These are phyloP conservation scores for Ambrosiella xylebori DNA, from an alignment of 2,329 filamentous ascomycete species.

Conservation along the genomic window DNA sequence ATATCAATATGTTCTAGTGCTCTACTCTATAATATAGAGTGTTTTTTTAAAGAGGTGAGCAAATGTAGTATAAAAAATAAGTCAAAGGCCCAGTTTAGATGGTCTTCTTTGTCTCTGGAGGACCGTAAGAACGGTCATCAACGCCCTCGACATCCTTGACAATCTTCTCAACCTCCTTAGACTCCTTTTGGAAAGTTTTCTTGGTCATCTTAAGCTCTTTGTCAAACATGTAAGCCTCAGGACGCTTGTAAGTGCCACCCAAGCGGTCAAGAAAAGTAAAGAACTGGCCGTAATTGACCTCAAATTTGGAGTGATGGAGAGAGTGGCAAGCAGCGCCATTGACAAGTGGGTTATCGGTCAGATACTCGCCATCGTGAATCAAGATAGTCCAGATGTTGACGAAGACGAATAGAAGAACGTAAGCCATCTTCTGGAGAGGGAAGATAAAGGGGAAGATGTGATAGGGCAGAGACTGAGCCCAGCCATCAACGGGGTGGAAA, in stretches of 20 bases:
- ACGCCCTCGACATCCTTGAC: conserved; percentile 50
- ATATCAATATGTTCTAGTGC: neutral
- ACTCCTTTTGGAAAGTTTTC: conserved; percentile 63
- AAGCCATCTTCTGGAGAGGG: conserved; percentile 80
- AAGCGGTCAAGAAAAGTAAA: conserved; percentile 83
- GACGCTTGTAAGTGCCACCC: conserved; percentile 71
- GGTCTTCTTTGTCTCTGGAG: conserved; percentile 28
- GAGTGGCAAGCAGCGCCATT: conserved; percentile 87
- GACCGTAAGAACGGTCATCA: conserved; percentile 34
- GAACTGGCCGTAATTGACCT: conserved; percentile 78
- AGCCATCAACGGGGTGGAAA: conserved; percentile 90
- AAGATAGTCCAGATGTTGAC: conserved; percentile 96
- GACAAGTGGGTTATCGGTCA: conserved; percentile 75
- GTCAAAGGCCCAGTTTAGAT: conserved; percentile 18
- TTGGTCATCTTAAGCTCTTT: conserved; percentile 73
- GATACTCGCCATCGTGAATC: conserved; percentile 91
- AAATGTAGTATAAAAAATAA: neutral
- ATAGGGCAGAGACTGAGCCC: conserved; percentile 74
- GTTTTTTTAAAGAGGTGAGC: neutral
- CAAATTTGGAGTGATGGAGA: conserved; percentile 46
- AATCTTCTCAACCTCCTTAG: conserved; percentile 56
- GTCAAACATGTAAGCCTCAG: conserved; percentile 70
- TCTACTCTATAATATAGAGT: neutral
- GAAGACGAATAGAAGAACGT: conserved; percentile 71
- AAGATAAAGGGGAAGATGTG: conserved; percentile 87